Percentiles rank a stretch among this genome's conserved stretches.
Evolutionary conservation across 2,329 filamentous ascomycete genomes (phyloP).

Genomic region (Tympanopsis confertula): DNA sequence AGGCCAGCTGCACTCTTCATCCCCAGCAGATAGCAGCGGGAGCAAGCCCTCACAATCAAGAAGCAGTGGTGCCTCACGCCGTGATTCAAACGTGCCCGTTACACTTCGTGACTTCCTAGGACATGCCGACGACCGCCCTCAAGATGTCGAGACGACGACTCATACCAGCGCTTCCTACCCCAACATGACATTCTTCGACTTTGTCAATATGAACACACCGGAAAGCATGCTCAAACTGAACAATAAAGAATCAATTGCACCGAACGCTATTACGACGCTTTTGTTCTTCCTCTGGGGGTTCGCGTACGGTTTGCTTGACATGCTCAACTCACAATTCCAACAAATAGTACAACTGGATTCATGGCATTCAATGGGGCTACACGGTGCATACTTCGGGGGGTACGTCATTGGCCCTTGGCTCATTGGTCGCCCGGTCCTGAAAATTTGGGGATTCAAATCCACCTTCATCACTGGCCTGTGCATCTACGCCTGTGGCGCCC

Average conservation of each 20-base stretch:
- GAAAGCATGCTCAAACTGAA: constrained; percentile 57
- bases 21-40: background rate
- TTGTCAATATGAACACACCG: constrained; percentile 42
- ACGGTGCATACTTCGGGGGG: constrained; percentile 46
- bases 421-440: constrained; percentile 40
- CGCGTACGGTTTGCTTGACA: constrained; percentile 43
- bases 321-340: constrained; percentile 16
- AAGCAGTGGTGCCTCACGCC: constrained; percentile 9
- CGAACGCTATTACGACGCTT: constrained; percentile 52
- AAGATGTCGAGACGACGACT: constrained; percentile 23
- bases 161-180: constrained; percentile 14
- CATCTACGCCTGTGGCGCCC: constrained; percentile 39
- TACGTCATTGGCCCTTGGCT: constrained; percentile 43
- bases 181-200: constrained; percentile 45
- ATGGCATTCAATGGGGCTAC: constrained; percentile 28
- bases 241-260: constrained; percentile 53
- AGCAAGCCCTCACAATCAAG: background rate
- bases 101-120: constrained; percentile 10
- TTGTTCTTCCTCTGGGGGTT: constrained; percentile 57
- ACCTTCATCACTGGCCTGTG: constrained; percentile 44
- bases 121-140: constrained; percentile 21
- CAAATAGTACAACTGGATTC: background rate
- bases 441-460: constrained; percentile 36
- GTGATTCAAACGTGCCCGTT: background rate
- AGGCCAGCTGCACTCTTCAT: constrained; percentile 5